Evolutionary conservation across 2,329 filamentous ascomycete species (phyloP), one percentile per base, ranked within the genome.

Genomic region (Arthroderma uncinatum): DNA sequence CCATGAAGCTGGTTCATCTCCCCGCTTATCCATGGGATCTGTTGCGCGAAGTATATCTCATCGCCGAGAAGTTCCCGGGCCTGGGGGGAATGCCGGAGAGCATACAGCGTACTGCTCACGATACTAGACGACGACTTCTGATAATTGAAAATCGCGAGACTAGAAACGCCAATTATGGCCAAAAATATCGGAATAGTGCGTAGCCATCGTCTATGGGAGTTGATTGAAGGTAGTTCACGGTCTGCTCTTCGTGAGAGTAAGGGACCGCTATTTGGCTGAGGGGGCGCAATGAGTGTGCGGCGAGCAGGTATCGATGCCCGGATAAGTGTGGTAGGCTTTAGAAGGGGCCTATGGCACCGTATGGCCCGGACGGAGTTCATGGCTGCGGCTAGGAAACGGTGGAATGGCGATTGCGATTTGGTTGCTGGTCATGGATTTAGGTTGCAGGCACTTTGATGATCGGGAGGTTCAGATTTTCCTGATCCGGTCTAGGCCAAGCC

Each of bases 81-180:
- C 59, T 78, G 74, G 2, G 81, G 75, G 58, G 86, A 89, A 2
- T 88, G 94, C 62, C 93, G 87, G 62, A 98, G 81, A 0, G 92
- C 87, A 78, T 97, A 98, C 28, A 98, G 81, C 3, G 90, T 93
- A 57, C 87, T 89, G 57, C 83, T 83, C n/a, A 96, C 87, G 30
- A 92, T 82, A 56, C 87, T 87, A 25, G 84, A 89, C n/a, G 87
- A 89, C 58, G 85, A 83, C 73, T 96, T 96, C 72, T 98, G 92
- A 81, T 98, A 97, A 80, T 98, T 98, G 86, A 98, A 97, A 73
- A 98, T 96, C 64, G 86, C 89, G 59, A 94, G 76, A 63, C 85
- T 84, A 63, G 85, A 86, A 57, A 79, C 78, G 53, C 82, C 80
- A 64, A 95, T 82, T 61, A 89, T 76, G 61, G 81, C 72, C 55